Conservation (phyloP, 2,329 filamentous ascomycete species). For the Cytospora chrysosperma region DNA sequence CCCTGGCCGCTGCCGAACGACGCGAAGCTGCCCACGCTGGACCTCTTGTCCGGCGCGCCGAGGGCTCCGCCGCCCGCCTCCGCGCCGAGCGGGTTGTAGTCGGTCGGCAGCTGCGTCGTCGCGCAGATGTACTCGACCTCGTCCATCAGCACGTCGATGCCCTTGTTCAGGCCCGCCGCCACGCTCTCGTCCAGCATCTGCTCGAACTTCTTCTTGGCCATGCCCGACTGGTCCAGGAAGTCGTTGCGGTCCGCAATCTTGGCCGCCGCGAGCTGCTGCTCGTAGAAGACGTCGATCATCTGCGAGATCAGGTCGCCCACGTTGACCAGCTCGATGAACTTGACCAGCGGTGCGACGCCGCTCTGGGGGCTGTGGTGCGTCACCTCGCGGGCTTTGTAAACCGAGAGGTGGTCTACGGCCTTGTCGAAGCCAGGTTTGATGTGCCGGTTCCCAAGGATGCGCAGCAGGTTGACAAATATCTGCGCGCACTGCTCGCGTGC, state of each 20-base stretch:
- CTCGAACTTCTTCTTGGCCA: slow-evolving; percentile 98
- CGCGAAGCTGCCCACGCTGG: slow-evolving; percentile 23
- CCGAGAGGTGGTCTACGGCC: slow-evolving; percentile 84
- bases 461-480: slow-evolving; percentile 83
- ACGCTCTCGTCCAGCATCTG: slow-evolving; percentile 98
- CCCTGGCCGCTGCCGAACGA: slow-evolving; percentile 26
- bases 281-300: slow-evolving; percentile 98
- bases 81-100: slow-evolving; percentile 74
- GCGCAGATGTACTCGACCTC: slow-evolving; percentile 95
- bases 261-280: slow-evolving; percentile 81
- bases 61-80: slow-evolving; percentile 29
- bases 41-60: slow-evolving; percentile 29
- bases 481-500: slow-evolving; percentile 84
- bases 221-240: slow-evolving; percentile 85
- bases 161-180: slow-evolving; percentile 92
- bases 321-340: slow-evolving; percentile 95
- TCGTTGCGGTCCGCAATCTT: slow-evolving; percentile 89
- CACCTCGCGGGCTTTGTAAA: slow-evolving; percentile 86
- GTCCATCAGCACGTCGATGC: slow-evolving; percentile 97
- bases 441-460: slow-evolving; percentile 81
- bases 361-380: slow-evolving; percentile 62
- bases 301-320: slow-evolving; percentile 97
- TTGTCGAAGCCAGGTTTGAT: slow-evolving; percentile 92
- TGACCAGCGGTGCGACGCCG: slow-evolving; percentile 87
- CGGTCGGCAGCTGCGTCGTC: slow-evolving; percentile 79